These are phyloP conservation scores for Orbilia quercus DNA, from an alignment of 2,329 filamentous ascomycete species.

Conservation along the genomic window DNA sequence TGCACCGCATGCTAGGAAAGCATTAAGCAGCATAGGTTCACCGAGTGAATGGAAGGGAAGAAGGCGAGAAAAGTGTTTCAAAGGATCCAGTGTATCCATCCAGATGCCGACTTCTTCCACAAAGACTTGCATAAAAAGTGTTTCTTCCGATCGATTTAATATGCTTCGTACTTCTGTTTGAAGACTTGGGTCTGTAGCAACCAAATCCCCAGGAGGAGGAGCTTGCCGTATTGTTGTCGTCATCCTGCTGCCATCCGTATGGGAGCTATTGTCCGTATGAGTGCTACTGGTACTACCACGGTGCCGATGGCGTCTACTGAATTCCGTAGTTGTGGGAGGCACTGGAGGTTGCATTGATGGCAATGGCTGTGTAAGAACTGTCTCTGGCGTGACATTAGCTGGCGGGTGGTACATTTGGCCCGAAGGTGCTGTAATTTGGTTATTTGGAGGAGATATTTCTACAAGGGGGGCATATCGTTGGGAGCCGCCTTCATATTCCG, in stretches of 20 bases:
- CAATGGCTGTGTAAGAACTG: slow-evolving; percentile 41
- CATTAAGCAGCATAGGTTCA: slow-evolving; percentile 88
- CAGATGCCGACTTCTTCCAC: slow-evolving; percentile 89
- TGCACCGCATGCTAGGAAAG: slow-evolving; percentile 87
- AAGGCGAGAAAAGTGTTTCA: slow-evolving; percentile 85
- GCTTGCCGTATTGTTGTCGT: slow-evolving; percentile 57
- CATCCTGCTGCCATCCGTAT: slow-evolving; percentile 58
- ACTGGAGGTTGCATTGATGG: slow-evolving; percentile 45
- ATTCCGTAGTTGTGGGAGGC: slow-evolving; percentile 25
- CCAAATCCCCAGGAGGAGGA: slow-evolving; percentile 58
- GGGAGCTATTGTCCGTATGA: slow-evolving; percentile 52
- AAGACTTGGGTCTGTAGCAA: slow-evolving; percentile 61
- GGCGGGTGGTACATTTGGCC: slow-evolving; percentile 53
- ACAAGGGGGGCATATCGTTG: slow-evolving; percentile 75
- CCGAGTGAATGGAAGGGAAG: slow-evolving; percentile 84
- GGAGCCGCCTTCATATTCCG: slow-evolving; percentile 84
- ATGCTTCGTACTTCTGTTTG: slow-evolving; percentile 70
- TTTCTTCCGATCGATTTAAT: slow-evolving; percentile 79
- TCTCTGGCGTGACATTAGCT: slow-evolving; percentile 14
- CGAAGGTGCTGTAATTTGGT: slow-evolving; percentile 59
- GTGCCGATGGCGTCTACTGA: slow-evolving; percentile 53
- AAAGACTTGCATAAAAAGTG: slow-evolving; percentile 91
- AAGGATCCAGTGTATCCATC: slow-evolving; percentile 91
- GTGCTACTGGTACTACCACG: slow-evolving; percentile 57
- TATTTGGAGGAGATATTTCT: slow-evolving; percentile 62